Evolutionary conservation across 108 stramenopile genomes (phyloP).

Genomic region (Cyclotella cryptica): DNA sequence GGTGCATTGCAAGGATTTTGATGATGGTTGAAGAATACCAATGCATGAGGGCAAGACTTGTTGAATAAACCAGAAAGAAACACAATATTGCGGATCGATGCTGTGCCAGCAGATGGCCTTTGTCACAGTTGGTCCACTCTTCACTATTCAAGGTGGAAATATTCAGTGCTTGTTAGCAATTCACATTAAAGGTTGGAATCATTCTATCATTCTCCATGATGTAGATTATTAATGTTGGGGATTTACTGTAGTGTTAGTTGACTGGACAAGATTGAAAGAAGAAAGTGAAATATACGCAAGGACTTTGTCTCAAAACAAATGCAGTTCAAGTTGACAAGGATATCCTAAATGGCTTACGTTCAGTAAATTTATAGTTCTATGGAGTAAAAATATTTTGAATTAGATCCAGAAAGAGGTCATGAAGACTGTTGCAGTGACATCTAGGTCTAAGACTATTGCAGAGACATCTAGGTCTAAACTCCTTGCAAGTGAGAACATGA

Average conservation of each 20-base stretch:
- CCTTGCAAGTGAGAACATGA: slow-evolving; percentile 30
- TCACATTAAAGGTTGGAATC: slow-evolving; percentile 14
- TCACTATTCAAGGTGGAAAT: slow-evolving; percentile 40
- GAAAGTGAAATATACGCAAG: slow-evolving; percentile 55
- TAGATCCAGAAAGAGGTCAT: slow-evolving; percentile 14
- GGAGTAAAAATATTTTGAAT: no score
- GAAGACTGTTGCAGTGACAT: no score
- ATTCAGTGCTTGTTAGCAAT: slow-evolving; percentile 64
- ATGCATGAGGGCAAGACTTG: slow-evolving; percentile 41
- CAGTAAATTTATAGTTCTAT: no score
- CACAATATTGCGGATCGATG: slow-evolving; percentile 31
- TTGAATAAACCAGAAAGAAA: slow-evolving; percentile 36
- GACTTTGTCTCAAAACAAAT: slow-evolving; percentile 38
- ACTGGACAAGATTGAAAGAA: slow-evolving; percentile 46
- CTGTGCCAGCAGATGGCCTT: slow-evolving; percentile 43
- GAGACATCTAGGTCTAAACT: slow-evolving; percentile 26
- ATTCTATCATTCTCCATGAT: slow-evolving; percentile 53
- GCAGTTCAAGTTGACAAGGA: slow-evolving; percentile 70
- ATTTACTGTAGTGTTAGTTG: slow-evolving; percentile 50
- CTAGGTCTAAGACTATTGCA: no score
- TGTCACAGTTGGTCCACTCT: slow-evolving; percentile 64
- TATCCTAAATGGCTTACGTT: no score
- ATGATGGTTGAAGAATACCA: slow-evolving; percentile 50
- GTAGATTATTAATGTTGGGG: slow-evolving; percentile 60
- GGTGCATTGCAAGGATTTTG: slow-evolving; percentile 45